phyloP scores from a whole-genome alignment of 1,139 yeast species.

The Pichia sp. region DNA sequence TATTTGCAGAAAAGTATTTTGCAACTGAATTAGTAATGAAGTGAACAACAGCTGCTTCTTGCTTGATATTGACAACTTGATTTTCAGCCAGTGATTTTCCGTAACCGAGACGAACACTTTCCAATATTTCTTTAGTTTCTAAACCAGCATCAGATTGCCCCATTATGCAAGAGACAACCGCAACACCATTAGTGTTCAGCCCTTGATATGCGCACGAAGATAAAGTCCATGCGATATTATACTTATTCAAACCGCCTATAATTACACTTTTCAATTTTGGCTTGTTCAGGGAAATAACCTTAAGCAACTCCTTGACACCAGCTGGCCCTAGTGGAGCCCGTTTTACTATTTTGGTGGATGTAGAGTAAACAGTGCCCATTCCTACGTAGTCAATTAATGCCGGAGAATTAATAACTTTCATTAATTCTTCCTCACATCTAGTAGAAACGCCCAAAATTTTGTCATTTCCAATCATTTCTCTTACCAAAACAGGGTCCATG shows the following conservation, averaged over 20 bases:
- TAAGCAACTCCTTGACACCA: constrained; percentile 57
- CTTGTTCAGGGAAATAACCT: constrained; percentile 40
- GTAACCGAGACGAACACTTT: constrained; percentile 14
- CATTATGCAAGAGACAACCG: constrained; percentile 85
- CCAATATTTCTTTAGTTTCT: constrained; percentile 12
- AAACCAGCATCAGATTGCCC: constrained; percentile 54
- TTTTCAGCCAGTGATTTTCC: neutral
- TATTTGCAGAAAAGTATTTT: constrained; percentile 83
- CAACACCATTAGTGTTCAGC: constrained; percentile 66
- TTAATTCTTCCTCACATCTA: constrained; percentile 54
- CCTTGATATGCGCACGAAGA: constrained; percentile 46
- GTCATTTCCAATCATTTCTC: constrained; percentile 63
- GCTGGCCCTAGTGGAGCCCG: constrained; percentile 58
- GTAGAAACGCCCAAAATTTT: constrained; percentile 83
- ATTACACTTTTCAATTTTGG: constrained; percentile 58
- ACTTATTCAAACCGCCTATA: constrained; percentile 79
- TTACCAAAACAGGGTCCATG: constrained; percentile 60
- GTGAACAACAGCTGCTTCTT: constrained; percentile 48
- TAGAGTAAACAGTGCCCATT: constrained; percentile 75
- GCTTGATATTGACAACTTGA: neutral
- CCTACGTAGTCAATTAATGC: constrained; percentile 64
- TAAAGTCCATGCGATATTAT: constrained; percentile 56
- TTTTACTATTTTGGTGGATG: constrained; percentile 59
- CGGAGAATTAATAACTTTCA: constrained; percentile 50
- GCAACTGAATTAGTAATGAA: constrained; percentile 91